A percentile compares a stretch with the other conserved stretches of the same genome.
Conservation (phyloP, 176 grass and related monocot species). For the Phoenix dactylifera region DNA sequence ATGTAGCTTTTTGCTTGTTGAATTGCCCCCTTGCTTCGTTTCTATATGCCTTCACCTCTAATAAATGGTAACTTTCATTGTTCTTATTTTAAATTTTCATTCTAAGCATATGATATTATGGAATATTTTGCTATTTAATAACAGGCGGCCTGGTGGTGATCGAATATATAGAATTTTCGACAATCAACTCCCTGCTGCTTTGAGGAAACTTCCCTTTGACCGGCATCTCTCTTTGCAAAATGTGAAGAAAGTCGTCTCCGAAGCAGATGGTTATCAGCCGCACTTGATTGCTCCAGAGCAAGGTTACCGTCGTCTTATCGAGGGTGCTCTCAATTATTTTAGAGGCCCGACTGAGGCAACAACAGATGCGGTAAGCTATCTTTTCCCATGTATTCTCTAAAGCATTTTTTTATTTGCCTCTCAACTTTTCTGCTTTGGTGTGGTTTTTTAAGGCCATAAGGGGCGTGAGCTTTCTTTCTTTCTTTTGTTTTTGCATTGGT, state of each 20-base stretch:
- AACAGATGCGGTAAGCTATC: slow-evolving; percentile 45
- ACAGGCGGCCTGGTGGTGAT: slow-evolving; percentile 60
- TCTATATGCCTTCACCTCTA: too few relatives aligned
- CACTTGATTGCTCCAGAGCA: slow-evolving; percentile 75
- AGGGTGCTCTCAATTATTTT: slow-evolving; percentile 38
- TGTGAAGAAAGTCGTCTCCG: slow-evolving; percentile 55
- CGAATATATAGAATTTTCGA: slow-evolving; percentile 60
- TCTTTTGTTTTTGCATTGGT: too few relatives aligned
- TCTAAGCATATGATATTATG: not conserved
- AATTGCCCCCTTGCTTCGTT: too few relatives aligned
- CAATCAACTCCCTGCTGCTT: slow-evolving; percentile 45
- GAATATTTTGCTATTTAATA: slow-evolving; percentile 15
- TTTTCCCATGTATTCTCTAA: not conserved
- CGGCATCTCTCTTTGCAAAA: slow-evolving; percentile 51
- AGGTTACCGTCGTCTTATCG: slow-evolving; percentile 53
- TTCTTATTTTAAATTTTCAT: too few relatives aligned
- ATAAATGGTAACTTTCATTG: too few relatives aligned
- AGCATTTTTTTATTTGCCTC: not conserved
- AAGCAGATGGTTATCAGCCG: slow-evolving; percentile 78
- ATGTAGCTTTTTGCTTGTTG: too few relatives aligned
- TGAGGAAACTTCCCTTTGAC: slow-evolving; percentile 54
- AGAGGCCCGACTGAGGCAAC: slow-evolving; percentile 63
- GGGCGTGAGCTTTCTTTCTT: too few relatives aligned
- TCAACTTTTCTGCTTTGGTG: too few relatives aligned
- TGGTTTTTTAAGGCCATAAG: too few relatives aligned